A percentile compares a stretch with the other conserved stretches of the same genome.
Conservation (phyloP, 73 alveolate species). For the Paramecium sexaurelia region DNA sequence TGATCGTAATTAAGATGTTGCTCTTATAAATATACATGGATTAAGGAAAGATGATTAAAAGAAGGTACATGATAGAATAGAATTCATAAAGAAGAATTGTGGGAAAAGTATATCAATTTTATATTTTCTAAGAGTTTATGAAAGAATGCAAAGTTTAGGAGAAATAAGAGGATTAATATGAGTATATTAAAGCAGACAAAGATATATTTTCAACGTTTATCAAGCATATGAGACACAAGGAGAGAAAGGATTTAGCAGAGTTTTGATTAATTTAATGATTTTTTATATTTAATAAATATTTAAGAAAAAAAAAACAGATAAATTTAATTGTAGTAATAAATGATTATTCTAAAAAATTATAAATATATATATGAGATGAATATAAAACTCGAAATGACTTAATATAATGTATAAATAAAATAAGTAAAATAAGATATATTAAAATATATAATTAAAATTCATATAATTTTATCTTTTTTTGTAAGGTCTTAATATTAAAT, state of each 20-base stretch:
- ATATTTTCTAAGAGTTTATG: background rate
- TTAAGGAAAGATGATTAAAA: background rate
- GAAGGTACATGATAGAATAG: background rate
- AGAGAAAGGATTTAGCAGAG: conserved; percentile 7
- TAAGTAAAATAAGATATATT: no score
- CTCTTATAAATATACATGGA: background rate
- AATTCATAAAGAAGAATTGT: background rate
- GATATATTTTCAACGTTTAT: background rate
- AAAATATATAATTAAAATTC: no score
- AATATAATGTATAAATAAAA: no score
- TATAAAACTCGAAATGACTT: no score
- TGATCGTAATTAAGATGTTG: conserved; percentile 1
- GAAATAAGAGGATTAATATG: background rate
- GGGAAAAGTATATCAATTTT: background rate
- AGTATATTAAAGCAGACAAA: background rate
- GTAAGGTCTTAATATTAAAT: background rate
- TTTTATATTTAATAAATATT: background rate
- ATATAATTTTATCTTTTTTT: background rate
- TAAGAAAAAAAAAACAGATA: background rate
- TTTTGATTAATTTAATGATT: background rate
- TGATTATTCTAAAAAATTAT: background rate
- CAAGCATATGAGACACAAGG: conserved; percentile 16
- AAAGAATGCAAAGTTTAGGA: background rate
- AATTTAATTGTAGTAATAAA: background rate
- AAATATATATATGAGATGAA: no score